These are phyloP conservation scores for Medicago truncatula DNA, from an alignment of 306 rosid species.

Conservation along the genomic window MtrunA17r5.0-ANR NC_053042.1:11570501-11571000, in stretches of 20 bases:
- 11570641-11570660: constrained; percentile 10
- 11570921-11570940: constrained; percentile 79
- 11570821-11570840: not conserved
- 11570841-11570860: not conserved
- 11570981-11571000: constrained; percentile 38
- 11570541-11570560: not conserved
- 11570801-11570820: not conserved
- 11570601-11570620: constrained; percentile 11
- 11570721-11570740: not conserved
- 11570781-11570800: not conserved
- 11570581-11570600: not conserved
- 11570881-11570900: not conserved
- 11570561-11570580: not conserved
- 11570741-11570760: constrained; percentile 1
- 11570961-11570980: constrained; percentile 46
- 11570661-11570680: constrained; percentile 15
- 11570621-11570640: not conserved
- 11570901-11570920: constrained; percentile 56
- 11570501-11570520: not conserved
- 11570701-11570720: not conserved
- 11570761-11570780: constrained; percentile 14
- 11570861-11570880: constrained; percentile 11
- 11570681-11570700: not conserved
- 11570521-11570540: no score
- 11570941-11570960: constrained; percentile 98